phyloP scores from a whole-genome alignment of 2,329 filamentous ascomycete species.

The Pseudogymnoascus sp. region DNA sequence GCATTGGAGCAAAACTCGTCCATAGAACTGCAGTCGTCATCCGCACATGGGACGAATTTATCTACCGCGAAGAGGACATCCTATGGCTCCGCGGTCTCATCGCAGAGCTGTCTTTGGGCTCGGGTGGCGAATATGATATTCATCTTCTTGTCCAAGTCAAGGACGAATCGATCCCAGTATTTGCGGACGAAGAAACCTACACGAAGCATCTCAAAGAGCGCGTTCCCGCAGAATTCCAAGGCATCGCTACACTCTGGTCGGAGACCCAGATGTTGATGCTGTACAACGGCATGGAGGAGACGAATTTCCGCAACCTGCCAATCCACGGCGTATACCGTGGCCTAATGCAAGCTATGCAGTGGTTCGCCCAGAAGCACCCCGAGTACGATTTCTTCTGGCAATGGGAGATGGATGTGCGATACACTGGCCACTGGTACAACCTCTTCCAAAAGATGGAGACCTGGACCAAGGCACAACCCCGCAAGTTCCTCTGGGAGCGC shows the following conservation, averaged over 20 bases:
- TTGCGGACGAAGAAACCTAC: constrained; percentile 65
- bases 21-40: constrained; percentile 71
- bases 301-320: constrained; percentile 60
- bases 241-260: constrained; percentile 86
- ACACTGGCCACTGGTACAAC: constrained; percentile 80
- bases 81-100: constrained; percentile 79
- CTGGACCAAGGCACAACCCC: constrained; percentile 65
- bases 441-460: constrained; percentile 59
- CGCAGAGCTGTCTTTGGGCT: constrained; percentile 69
- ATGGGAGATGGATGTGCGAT: constrained; percentile 90
- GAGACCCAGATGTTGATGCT: constrained; percentile 86
- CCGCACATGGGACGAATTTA: constrained; percentile 71
- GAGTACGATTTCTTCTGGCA: constrained; percentile 93
- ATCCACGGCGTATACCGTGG: constrained; percentile 91
- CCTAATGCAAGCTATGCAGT: constrained; percentile 88
- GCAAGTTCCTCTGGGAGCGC: constrained; percentile 75
- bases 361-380: constrained; percentile 80
- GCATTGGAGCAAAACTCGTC: constrained; percentile 25
- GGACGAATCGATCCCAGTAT: constrained; percentile 67
- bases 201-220: constrained; percentile 56
- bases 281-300: constrained; percentile 80
- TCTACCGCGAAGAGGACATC: constrained; percentile 72
- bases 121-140: constrained; percentile 79
- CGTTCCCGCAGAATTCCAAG: constrained; percentile 76
- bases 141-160: constrained; percentile 81